These are phyloP conservation scores for Alternaria gansuensis DNA, from an alignment of 2,329 filamentous ascomycete species.

Conservation along the genomic window DNA sequence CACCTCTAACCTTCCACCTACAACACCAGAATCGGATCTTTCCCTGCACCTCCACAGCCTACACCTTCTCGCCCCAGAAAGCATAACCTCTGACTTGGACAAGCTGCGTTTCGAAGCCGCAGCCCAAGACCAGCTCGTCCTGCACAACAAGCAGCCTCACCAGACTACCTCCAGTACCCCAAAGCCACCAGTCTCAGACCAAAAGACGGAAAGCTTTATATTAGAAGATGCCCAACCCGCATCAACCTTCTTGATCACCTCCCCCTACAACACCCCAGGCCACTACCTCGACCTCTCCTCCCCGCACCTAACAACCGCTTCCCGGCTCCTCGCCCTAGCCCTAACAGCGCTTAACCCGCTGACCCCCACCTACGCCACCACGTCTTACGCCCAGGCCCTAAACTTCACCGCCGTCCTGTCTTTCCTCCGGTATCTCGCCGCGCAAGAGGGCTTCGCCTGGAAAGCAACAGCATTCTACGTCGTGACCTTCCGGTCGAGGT, in stretches of 20 bases:
- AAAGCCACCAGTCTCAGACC: not conserved
- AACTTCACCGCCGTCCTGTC: slow-evolving; percentile 75
- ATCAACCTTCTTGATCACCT: slow-evolving; percentile 66
- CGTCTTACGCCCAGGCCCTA: slow-evolving; percentile 75
- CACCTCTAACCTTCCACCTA: not conserved
- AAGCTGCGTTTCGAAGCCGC: slow-evolving; percentile 47
- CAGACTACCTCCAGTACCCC: slow-evolving; percentile 17
- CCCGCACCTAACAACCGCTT: slow-evolving; percentile 65
- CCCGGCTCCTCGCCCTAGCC: slow-evolving; percentile 75
- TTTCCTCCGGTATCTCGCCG: slow-evolving; percentile 64
- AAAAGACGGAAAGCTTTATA: not conserved
- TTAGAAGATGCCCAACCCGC: not conserved
- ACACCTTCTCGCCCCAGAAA: slow-evolving; percentile 34
- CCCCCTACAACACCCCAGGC: slow-evolving; percentile 74
- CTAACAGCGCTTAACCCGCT: slow-evolving; percentile 70
- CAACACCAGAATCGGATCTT: not conserved
- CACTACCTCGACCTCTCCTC: slow-evolving; percentile 78
- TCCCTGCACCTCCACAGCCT: not conserved
- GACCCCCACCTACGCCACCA: slow-evolving; percentile 77
- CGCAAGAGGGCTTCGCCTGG: slow-evolving; percentile 62
- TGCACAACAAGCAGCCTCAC: slow-evolving; percentile 18
- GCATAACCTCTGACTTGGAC: slow-evolving; percentile 46
- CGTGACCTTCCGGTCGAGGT: slow-evolving; percentile 80
- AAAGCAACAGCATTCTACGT: slow-evolving; percentile 76
- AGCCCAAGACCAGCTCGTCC: slow-evolving; percentile 39